Percentiles rank a stretch among this genome's conserved stretches.
These are phyloP conservation scores for Neohortaea acidophila DNA, from an alignment of 495 filamentous ascomycete species.

Conservation along the genomic window DNA sequence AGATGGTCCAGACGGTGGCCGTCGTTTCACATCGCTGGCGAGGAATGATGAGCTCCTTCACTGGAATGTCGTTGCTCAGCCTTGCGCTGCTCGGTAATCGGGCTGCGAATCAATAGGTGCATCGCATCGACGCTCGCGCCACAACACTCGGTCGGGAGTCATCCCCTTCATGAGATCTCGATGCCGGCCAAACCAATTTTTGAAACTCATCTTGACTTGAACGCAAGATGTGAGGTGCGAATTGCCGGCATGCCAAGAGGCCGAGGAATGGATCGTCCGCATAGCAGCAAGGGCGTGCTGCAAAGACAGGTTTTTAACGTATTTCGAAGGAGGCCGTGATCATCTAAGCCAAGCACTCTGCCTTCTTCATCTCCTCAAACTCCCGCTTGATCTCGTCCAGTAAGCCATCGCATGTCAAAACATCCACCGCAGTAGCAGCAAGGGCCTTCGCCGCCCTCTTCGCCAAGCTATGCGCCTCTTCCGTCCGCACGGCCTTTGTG, in stretches of 20 bases:
- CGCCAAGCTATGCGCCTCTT: constrained; percentile 35
- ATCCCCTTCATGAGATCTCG: too few relatives aligned
- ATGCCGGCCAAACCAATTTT: neutral
- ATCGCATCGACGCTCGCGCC: too few relatives aligned
- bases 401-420: constrained; percentile 33
- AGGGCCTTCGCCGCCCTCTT: constrained; percentile 41
- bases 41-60: too few relatives aligned
- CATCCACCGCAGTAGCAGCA: constrained; percentile 39
- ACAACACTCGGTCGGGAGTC: too few relatives aligned
- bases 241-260: neutral
- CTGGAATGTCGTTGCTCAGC: too few relatives aligned
- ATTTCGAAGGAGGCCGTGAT: neutral
- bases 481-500: constrained; percentile 39
- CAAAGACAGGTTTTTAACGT: neutral
- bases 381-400: constrained; percentile 28
- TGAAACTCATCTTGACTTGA: neutral
- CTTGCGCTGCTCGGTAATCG: too few relatives aligned
- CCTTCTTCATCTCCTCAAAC: constrained; percentile 5
- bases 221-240: neutral
- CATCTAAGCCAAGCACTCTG: neutral
- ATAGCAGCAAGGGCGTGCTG: neutral
- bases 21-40: too few relatives aligned
- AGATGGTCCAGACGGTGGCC: too few relatives aligned
- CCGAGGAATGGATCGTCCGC: neutral
- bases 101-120: too few relatives aligned